Evolutionary conservation across 2,329 filamentous ascomycete species (phyloP).

Genomic region (Neurospora crassa): DNA sequence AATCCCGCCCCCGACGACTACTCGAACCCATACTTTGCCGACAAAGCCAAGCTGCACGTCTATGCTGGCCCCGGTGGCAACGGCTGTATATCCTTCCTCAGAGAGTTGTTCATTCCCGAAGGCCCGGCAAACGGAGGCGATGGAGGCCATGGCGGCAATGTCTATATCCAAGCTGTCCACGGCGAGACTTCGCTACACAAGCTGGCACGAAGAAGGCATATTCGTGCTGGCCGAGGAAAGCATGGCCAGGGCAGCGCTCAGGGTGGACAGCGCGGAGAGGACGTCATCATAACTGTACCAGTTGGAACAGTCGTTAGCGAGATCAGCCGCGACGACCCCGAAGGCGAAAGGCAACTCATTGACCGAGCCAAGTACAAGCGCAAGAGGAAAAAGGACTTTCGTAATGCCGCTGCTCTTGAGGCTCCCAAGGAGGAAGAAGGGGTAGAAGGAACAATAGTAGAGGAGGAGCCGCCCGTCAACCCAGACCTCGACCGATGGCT

Average conservation of each 20-base stretch:
- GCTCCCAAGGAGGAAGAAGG: constrained; percentile 26
- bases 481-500: constrained; percentile 66
- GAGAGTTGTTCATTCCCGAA: constrained; percentile 80
- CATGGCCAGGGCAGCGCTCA: constrained; percentile 66
- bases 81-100: constrained; percentile 88
- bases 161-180: constrained; percentile 89
- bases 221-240: constrained; percentile 67
- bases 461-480: constrained; percentile 32
- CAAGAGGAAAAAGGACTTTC: constrained; percentile 5
- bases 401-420: constrained; percentile 6
- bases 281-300: constrained; percentile 81
- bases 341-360: constrained; percentile 50
- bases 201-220: constrained; percentile 64
- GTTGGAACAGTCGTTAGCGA: constrained; percentile 88
- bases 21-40: constrained; percentile 71
- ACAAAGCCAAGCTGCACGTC: constrained; percentile 70
- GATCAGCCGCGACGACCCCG: constrained; percentile 66
- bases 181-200: constrained; percentile 93
- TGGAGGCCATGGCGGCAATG: constrained; percentile 79
- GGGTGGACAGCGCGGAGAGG: constrained; percentile 72
- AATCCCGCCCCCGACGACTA: constrained; percentile 82
- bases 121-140: constrained; percentile 93
- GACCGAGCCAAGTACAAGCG: background rate
- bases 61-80: constrained; percentile 76
- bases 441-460: constrained; percentile 27